Conservation (phyloP, 2,329 filamentous ascomycete species). For the Aspergillus ochraceoroseus region DNA sequence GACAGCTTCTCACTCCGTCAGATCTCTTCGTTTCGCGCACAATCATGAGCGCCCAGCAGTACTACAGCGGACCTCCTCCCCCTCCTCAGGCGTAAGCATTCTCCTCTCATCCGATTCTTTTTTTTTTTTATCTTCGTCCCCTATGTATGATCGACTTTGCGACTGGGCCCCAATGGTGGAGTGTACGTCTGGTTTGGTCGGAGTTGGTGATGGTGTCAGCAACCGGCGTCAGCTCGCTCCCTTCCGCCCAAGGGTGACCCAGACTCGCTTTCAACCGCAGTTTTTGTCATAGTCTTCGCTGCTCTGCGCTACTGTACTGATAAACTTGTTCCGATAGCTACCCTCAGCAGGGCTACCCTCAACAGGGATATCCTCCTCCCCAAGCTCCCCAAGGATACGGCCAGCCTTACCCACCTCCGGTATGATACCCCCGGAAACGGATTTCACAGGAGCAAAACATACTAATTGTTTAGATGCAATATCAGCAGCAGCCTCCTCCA, state of each 20-base stretch:
- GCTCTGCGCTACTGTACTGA: not conserved
- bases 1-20: slow-evolving; percentile 1
- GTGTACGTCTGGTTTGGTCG: too few relatives aligned
- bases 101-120: too few relatives aligned
- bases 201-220: slow-evolving; percentile 4
- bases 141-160: not conserved
- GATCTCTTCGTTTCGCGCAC: slow-evolving; percentile 5
- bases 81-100: slow-evolving; percentile 39
- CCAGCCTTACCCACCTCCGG: slow-evolving; percentile 27
- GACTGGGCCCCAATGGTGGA: not conserved
- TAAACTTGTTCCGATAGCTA: slow-evolving; percentile 23
- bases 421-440: slow-evolving; percentile 18
- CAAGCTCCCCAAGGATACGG: slow-evolving; percentile 28
- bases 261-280: not conserved
- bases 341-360: slow-evolving; percentile 30
- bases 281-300: too few relatives aligned
- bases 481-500: slow-evolving; percentile 48
- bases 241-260: not conserved
- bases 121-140: not conserved
- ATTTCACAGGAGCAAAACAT: not conserved
- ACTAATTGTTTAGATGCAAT: slow-evolving; percentile 39
- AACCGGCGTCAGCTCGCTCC: not conserved
- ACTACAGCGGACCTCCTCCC: slow-evolving; percentile 31
- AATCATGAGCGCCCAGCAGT: slow-evolving; percentile 21
- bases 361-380: slow-evolving; percentile 32